These are phyloP conservation scores for Debaryomyces sp. DNA, from an alignment of 1,139 yeast genomes.

Conservation along the genomic window DNA sequence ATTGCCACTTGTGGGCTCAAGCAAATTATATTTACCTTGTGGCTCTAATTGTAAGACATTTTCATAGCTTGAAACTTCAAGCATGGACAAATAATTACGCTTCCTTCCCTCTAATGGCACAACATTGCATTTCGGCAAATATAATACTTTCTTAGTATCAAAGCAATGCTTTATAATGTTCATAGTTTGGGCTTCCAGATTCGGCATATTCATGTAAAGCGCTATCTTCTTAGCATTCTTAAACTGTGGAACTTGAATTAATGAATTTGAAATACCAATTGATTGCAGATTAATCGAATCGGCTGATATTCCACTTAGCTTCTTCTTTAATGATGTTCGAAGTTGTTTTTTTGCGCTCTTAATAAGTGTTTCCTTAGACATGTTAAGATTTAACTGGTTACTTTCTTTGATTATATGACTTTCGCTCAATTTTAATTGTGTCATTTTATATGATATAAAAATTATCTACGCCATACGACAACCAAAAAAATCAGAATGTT, in stretches of 20 bases:
- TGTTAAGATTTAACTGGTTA: background rate
- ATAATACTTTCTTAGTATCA: conserved; percentile 44
- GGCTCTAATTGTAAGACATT: conserved; percentile 57
- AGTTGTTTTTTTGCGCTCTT: conserved; percentile 20
- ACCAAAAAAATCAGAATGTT: background rate
- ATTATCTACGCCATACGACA: background rate
- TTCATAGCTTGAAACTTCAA: conserved; percentile 44
- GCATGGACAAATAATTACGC: conserved; percentile 59
- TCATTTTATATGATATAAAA: background rate
- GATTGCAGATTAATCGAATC: conserved; percentile 24
- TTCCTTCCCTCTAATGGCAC: conserved; percentile 25
- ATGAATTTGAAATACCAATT: conserved; percentile 23
- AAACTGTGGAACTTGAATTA: conserved; percentile 43
- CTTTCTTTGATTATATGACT: too few relatives aligned
- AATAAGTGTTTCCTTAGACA: conserved; percentile 8
- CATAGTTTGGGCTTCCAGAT: conserved; percentile 60
- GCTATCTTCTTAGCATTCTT: conserved; percentile 53
- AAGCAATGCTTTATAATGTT: conserved; percentile 54
- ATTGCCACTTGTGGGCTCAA: conserved; percentile 61
- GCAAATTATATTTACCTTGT: conserved; percentile 64
- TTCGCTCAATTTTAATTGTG: background rate
- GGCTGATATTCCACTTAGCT: conserved; percentile 16
- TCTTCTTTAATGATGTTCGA: conserved; percentile 21
- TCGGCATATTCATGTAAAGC: conserved; percentile 67
- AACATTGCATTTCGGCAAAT: conserved; percentile 51